Evolutionary conservation across 352 stramenopile species (phyloP), one percentile per base, ranked within the genome.

Genomic region (Phytophthora rubi): DNA sequence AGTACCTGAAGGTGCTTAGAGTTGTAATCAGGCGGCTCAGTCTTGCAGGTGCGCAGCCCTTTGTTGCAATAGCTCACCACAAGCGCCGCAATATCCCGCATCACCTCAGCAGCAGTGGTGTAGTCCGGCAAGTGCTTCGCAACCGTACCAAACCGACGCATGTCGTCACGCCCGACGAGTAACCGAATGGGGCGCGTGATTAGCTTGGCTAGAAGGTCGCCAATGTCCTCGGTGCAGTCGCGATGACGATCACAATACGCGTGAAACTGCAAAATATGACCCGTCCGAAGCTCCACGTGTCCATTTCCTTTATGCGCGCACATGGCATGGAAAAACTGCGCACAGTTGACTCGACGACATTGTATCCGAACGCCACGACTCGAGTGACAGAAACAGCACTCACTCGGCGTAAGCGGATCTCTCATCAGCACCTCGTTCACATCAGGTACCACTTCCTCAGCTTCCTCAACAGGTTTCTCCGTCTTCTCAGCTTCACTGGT

Each of bases 231-330:
- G 4, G 66, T 68, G 33, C 73, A 76, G 4, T 71, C 55, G 6
- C 62, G 60, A 73, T 95, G 88, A 4, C 86, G 88, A n/a, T 80
- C 74, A 32, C 88, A 95, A 61, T 91, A 95, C 23, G 77, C 84
- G 54, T 91, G 82, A 51, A 80, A 83, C 44, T 85, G 73, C 7
- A 70, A 59, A 15, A 91, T 77, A n/a, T 57, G 62, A 44, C n/a
- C 49, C 32, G 52, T 75, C n/a, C 48, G 66, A 39, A 71, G 74
- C 53, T 88, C 80, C 16, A 90, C 52, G 26, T 77, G 68, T 9
- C 82, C 82, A 54, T 62, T 71, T 66, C 59, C 71, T 82, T 76
- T 23, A 16, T 78, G 70, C 30, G 83, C 83, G 42, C 86, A 94
- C 72, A 83, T 81, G 10, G 57, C 80, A 52, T 94, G 86, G 59